A percentile compares a stretch with the other conserved stretches of the same genome.
Conservation (phyloP, 495 filamentous ascomycete genomes). For the Hyaloscypha bicolor region DNA sequence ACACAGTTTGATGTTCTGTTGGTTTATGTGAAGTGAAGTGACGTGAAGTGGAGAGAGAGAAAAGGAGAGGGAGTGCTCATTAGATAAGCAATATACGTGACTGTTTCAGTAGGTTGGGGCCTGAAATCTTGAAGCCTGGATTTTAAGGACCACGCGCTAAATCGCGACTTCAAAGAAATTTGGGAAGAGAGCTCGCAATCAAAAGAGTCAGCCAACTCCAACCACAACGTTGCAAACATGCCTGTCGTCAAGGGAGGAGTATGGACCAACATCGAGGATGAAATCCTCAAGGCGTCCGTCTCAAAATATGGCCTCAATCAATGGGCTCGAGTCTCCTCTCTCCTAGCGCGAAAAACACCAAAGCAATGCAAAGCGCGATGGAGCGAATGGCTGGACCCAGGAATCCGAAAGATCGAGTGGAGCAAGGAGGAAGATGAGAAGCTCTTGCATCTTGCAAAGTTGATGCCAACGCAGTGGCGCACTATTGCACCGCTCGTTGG, state of each 20-base stretch:
- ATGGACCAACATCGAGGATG: constrained; percentile 76
- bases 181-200: neutral
- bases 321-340: constrained; percentile 97
- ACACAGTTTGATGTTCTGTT: neutral
- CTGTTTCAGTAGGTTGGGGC: neutral
- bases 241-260: constrained; percentile 98
- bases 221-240: constrained; percentile 57
- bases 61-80: too few relatives aligned
- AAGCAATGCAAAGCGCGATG: constrained; percentile 99
- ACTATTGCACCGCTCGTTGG: constrained; percentile 97
- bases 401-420: constrained; percentile 98
- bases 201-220: constrained; percentile 12
- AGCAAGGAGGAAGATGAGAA: constrained; percentile 98
- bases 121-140: neutral
- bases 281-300: constrained; percentile 44
- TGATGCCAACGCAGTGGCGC: constrained; percentile 99
- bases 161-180: constrained; percentile 18
- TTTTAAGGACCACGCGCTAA: neutral
- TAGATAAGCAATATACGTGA: neutral
- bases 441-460: constrained; percentile 90
- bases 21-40: neutral
- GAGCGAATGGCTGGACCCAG: constrained; percentile 97
- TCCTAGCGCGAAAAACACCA: constrained; percentile 94
- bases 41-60: neutral
- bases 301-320: constrained; percentile 98